Evolutionary conservation across 1,284 basidiomycete species (phyloP).

Genomic region (Irpex sp.): DNA sequence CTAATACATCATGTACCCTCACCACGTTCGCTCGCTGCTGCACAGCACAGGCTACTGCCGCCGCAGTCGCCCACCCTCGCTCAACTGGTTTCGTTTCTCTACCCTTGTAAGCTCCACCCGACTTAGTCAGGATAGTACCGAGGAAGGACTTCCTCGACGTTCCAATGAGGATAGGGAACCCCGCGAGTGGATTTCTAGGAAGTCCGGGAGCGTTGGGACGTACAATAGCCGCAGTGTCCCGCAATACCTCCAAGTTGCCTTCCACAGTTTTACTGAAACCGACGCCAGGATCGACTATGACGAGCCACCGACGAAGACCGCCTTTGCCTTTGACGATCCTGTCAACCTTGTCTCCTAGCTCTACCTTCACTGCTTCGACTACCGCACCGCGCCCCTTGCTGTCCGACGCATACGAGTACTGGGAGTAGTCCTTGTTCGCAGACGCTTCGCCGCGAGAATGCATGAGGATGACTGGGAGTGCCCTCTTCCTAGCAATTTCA

Average conservation of each 20-base stretch:
- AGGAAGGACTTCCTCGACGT: slow-evolving; percentile 83
- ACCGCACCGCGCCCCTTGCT: slow-evolving; percentile 39
- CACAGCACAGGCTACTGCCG: slow-evolving; percentile 72
- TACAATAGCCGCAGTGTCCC: slow-evolving; percentile 45
- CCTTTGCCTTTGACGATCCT: slow-evolving; percentile 64
- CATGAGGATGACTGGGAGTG: slow-evolving; percentile 83
- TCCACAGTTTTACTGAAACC: slow-evolving; percentile 90
- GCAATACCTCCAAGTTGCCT: slow-evolving; percentile 72
- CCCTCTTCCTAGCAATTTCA: slow-evolving; percentile 51
- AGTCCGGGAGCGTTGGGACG: slow-evolving; percentile 15
- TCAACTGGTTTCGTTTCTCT: slow-evolving; percentile 54
- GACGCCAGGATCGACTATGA: slow-evolving; percentile 89
- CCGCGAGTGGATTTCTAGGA: slow-evolving; percentile 46
- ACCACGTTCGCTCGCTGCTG: slow-evolving; percentile 72
- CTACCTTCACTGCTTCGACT: slow-evolving; percentile 64
- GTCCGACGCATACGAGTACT: slow-evolving; percentile 35
- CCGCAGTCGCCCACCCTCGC: slow-evolving; percentile 78
- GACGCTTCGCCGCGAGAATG: slow-evolving; percentile 84
- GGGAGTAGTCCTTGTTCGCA: slow-evolving; percentile 63
- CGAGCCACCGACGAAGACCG: slow-evolving; percentile 85
- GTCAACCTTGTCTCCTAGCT: slow-evolving; percentile 70
- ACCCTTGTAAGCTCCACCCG: slow-evolving; percentile 39
- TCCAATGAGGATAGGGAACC: slow-evolving; percentile 75
- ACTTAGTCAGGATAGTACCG: slow-evolving; percentile 51
- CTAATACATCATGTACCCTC: slow-evolving; percentile 79